A percentile compares a stretch with the other conserved stretches of the same genome.
These are phyloP conservation scores for Penicillium sp. DNA, from an alignment of 2,329 filamentous ascomycete species.

Conservation along the genomic window DNA sequence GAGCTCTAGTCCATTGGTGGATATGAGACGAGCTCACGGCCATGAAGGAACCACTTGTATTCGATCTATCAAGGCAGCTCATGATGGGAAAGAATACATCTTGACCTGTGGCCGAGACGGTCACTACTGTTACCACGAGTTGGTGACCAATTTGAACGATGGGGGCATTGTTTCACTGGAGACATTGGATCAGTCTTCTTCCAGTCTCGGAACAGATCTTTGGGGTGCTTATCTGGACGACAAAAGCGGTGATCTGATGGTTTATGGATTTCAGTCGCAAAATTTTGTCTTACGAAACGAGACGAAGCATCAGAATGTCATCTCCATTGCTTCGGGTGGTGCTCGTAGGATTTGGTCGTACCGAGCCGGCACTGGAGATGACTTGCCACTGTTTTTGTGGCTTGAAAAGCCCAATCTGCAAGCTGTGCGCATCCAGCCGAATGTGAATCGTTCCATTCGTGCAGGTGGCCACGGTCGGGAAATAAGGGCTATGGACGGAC, in stretches of 20 bases:
- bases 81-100: constrained; percentile 39
- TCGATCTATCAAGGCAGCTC: constrained; percentile 12
- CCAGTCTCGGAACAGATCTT: constrained; percentile 69
- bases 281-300: constrained; percentile 80
- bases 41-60: constrained; percentile 66
- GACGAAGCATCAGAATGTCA: constrained; percentile 61
- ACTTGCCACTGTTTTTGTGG: constrained; percentile 60
- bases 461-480: constrained; percentile 79
- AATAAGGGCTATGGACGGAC: constrained; percentile 60
- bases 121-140: constrained; percentile 59
- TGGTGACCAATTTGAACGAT: constrained; percentile 13
- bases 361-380: constrained; percentile 20
- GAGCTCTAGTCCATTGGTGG: constrained; percentile 19
- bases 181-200: constrained; percentile 61
- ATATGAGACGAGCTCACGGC: constrained; percentile 39
- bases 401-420: constrained; percentile 60
- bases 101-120: constrained; percentile 73
- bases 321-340: constrained; percentile 74
- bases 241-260: constrained; percentile 18
- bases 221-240: constrained; percentile 62
- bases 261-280: constrained; percentile 26
- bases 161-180: constrained; percentile 33
- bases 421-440: constrained; percentile 34
- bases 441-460: constrained; percentile 50
- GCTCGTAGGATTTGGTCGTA: constrained; percentile 72